These are phyloP conservation scores for Ramaria sp. DNA, from an alignment of 768 basidiomycete species.

Conservation along the genomic window DNA sequence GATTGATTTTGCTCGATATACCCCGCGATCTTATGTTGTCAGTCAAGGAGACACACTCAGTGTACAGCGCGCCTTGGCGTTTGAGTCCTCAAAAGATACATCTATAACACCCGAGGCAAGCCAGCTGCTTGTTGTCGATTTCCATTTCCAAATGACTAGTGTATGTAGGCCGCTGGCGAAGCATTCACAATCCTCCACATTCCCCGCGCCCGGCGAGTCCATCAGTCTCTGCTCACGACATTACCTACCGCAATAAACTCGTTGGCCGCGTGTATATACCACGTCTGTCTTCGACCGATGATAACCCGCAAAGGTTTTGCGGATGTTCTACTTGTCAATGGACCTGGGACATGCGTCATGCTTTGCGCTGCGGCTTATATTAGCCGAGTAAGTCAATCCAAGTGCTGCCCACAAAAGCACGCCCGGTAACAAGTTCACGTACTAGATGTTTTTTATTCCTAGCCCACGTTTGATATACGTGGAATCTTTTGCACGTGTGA, in stretches of 20 bases:
- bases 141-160: constrained; percentile 1
- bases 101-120: neutral
- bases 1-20: constrained; percentile 67
- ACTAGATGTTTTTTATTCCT: constrained; percentile 62
- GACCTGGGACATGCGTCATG: constrained; percentile 87
- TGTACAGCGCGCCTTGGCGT: constrained; percentile 47
- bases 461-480: constrained; percentile 75
- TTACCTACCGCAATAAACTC: constrained; percentile 55
- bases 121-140: neutral
- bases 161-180: neutral
- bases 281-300: constrained; percentile 46
- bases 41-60: constrained; percentile 78
- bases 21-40: constrained; percentile 68
- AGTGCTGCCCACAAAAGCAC: neutral
- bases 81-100: constrained; percentile 42
- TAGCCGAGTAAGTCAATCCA: constrained; percentile 46
- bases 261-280: constrained; percentile 48
- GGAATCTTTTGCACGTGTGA: constrained; percentile 89
- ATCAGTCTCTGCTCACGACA: constrained; percentile 66
- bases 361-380: constrained; percentile 62
- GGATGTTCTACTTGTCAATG: constrained; percentile 82
- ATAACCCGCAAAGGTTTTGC: constrained; percentile 33
- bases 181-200: constrained; percentile 51
- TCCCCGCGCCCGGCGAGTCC: constrained; percentile 82
- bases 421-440: neutral